Percentiles rank a stretch among this genome's conserved stretches.
phyloP scores from a whole-genome alignment of 179 eudicot genomes.

The Beta lomatogona region DNA sequence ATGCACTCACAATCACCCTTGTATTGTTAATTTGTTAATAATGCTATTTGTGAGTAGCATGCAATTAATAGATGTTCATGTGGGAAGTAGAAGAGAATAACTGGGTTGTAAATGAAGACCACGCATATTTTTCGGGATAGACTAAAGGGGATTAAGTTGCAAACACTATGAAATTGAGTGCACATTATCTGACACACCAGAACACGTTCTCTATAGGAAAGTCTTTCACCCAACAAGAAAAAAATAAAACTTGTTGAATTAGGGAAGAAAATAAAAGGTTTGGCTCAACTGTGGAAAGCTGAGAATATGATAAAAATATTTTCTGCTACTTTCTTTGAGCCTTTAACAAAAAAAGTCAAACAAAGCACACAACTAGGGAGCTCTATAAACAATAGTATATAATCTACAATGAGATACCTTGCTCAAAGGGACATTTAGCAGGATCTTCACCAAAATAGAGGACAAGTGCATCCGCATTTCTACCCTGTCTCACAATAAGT shows the following conservation, averaged over 20 bases:
- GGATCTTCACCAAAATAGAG: conserved; percentile 93
- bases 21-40: not conserved
- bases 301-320: not conserved
- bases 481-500: conserved; percentile 63
- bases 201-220: no score
- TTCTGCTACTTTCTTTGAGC: not conserved
- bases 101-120: not conserved
- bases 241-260: not conserved
- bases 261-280: not conserved
- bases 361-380: not conserved
- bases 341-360: not conserved
- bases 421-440: conserved; percentile 85
- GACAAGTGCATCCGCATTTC: conserved; percentile 85
- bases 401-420: conserved; percentile 47
- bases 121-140: not conserved
- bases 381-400: not conserved
- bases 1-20: not conserved
- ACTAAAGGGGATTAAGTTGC: not conserved
- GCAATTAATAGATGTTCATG: not conserved
- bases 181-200: not conserved
- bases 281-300: not conserved
- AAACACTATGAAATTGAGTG: not conserved
- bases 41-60: not conserved
- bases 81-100: not conserved
- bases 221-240: not conserved